phyloP scores from a whole-genome alignment of 2,329 filamentous ascomycete species.

The Fusarium papillatum region DNA sequence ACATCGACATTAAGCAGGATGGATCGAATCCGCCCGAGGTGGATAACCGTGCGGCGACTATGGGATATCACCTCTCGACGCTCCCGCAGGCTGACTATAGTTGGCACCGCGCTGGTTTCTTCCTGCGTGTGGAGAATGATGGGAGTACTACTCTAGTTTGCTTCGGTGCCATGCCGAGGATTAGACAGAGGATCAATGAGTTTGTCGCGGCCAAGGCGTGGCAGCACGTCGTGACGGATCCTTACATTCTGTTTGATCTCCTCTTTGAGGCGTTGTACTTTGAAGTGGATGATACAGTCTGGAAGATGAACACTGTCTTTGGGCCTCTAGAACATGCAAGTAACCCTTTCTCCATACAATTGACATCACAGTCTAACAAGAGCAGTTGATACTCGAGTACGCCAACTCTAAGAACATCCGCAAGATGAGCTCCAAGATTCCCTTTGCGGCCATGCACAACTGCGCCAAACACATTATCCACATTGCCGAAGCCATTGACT shows the following conservation, averaged over 20 bases:
- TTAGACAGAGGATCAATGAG: conserved; percentile 39
- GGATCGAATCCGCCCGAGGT: conserved; percentile 36
- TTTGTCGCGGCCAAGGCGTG: conserved; percentile 42
- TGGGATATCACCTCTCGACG: conserved; percentile 40
- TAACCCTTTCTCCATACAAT: not conserved
- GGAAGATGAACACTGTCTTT: conserved; percentile 48
- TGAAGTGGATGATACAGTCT: conserved; percentile 46
- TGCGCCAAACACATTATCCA: conserved; percentile 48
- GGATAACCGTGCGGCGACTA: conserved; percentile 40
- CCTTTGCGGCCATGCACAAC: conserved; percentile 46
- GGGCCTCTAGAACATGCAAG: conserved; percentile 46
- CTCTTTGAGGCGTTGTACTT: conserved; percentile 45
- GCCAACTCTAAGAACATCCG: conserved; percentile 40
- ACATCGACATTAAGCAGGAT: conserved; percentile 41
- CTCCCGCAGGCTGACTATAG: conserved; percentile 47
- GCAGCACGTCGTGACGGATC: conserved; percentile 38
- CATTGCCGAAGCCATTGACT: conserved; percentile 46
- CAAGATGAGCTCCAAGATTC: conserved; percentile 44
- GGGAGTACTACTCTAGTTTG: conserved; percentile 40
- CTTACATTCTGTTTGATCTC: conserved; percentile 48
- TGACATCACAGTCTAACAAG: not conserved
- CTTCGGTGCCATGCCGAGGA: conserved; percentile 40
- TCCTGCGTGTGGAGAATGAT: conserved; percentile 36
- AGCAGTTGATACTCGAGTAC: conserved; percentile 43
- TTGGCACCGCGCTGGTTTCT: conserved; percentile 46